Conservation (phyloP, 257 asterid species). For the Mitragyna speciosa region DNA sequence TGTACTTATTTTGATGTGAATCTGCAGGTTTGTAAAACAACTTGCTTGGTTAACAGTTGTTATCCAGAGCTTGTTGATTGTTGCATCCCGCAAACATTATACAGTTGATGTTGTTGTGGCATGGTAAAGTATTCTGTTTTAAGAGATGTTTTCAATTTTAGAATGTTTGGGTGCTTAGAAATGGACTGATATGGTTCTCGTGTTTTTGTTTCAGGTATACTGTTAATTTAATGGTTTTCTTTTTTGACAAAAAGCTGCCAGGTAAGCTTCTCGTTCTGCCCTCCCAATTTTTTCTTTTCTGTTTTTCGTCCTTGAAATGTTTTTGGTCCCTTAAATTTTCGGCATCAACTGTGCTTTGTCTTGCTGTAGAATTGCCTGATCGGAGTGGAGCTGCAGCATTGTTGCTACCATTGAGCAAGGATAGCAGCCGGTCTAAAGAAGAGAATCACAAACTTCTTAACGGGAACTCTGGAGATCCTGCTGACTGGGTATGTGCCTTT, state of each 20-base stretch:
- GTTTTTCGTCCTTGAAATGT: background rate
- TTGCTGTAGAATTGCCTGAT: constrained; percentile 72
- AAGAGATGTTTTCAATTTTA: constrained; percentile 2
- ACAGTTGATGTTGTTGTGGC: constrained; percentile 95
- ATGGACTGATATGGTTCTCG: background rate
- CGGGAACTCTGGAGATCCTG: constrained; percentile 70
- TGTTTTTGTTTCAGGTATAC: constrained; percentile 65
- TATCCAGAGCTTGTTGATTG: constrained; percentile 82
- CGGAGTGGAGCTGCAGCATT: constrained; percentile 56
- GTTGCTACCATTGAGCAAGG: constrained; percentile 79
- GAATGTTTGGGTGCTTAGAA: background rate
- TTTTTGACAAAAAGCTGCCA: constrained; percentile 78
- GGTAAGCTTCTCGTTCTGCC: constrained; percentile 39
- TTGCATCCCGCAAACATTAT: constrained; percentile 96
- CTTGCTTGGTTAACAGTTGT: constrained; percentile 75
- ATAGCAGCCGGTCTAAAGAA: constrained; percentile 57
- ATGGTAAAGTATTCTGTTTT: constrained; percentile 52
- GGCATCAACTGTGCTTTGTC: background rate
- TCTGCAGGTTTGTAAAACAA: constrained; percentile 76
- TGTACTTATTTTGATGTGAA: constrained; percentile 15
- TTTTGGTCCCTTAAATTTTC: background rate
- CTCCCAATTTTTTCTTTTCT: background rate
- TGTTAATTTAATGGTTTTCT: constrained; percentile 91
- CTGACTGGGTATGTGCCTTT: constrained; percentile 63
- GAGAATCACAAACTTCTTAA: constrained; percentile 79